Conservation (phyloP, 179 eudicot species). For the Corrigiola litoralis region DNA sequence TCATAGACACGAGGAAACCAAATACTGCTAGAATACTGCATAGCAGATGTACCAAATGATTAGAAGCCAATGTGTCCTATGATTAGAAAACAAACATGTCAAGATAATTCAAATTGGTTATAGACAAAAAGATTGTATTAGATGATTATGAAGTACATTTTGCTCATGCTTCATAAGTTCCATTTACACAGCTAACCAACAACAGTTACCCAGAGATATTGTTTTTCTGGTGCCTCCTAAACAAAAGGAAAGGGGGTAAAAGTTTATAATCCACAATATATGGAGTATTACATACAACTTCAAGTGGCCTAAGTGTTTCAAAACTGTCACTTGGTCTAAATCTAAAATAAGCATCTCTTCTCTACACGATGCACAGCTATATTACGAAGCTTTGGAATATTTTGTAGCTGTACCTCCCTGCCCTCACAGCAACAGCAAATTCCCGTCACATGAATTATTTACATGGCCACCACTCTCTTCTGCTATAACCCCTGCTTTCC, state of each 20-base stretch:
- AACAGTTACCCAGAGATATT: background rate
- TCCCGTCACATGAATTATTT: conserved; percentile 6
- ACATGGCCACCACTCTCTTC: conserved; percentile 9
- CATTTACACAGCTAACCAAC: background rate
- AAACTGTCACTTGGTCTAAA: background rate
- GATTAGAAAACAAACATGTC: too few relatives aligned
- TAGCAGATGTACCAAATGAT: too few relatives aligned
- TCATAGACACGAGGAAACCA: too few relatives aligned
- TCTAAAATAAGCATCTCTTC: background rate
- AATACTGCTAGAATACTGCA: too few relatives aligned
- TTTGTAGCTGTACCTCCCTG: background rate
- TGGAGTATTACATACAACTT: conserved; percentile 8
- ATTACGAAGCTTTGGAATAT: background rate
- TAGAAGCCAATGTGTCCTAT: too few relatives aligned
- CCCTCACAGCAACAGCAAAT: conserved; percentile 1
- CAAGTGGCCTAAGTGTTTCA: background rate
- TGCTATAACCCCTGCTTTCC: conserved; percentile 15
- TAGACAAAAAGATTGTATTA: too few relatives aligned
- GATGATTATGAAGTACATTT: background rate
- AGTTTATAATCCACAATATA: background rate
- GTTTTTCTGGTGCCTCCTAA: background rate
- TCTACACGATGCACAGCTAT: conserved; percentile 3
- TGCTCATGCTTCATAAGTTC: too few relatives aligned
- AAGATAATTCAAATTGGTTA: too few relatives aligned
- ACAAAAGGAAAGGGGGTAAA: background rate